Conservation (phyloP, 441 rosid genomes). For the Arabidopsis hybrid region DNA sequence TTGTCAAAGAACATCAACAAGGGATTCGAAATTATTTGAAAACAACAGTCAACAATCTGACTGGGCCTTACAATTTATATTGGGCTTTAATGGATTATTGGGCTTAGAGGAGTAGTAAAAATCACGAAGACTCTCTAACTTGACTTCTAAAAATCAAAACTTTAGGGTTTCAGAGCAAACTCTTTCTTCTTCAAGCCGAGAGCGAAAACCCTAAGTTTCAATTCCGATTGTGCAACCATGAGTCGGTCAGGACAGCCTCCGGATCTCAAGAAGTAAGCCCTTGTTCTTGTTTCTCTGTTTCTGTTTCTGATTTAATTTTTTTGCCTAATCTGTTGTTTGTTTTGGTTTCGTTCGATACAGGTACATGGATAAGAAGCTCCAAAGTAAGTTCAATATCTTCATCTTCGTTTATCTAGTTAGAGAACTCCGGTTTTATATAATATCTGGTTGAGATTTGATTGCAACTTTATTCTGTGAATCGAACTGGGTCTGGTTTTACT, state of each 20-base stretch:
- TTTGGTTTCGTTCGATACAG: constrained; percentile 29
- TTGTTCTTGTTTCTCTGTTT: neutral
- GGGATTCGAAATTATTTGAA: too few species aligned
- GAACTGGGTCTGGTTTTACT: neutral
- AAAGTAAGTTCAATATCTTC: constrained; percentile 41
- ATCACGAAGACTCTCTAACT: neutral
- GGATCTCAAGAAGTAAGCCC: constrained; percentile 48
- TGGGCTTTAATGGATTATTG: neutral
- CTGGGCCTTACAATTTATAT: neutral
- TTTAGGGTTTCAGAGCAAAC: neutral
- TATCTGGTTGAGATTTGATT: neutral
- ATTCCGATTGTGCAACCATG: constrained; percentile 36
- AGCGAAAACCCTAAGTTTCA: constrained; percentile 18
- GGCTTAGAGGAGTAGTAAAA: neutral
- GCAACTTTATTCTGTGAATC: neutral
- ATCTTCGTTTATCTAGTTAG: neutral
- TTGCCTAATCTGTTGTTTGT: neutral
- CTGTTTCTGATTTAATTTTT: neutral
- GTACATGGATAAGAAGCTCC: constrained; percentile 50
- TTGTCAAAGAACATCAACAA: too few species aligned
- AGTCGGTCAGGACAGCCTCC: constrained; percentile 50
- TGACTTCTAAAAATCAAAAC: neutral
- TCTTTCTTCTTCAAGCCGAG: constrained; percentile 17
- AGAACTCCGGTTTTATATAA: neutral
- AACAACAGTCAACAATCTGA: neutral